phyloP scores from a whole-genome alignment of 805 yeast species.

The Candida insectalens region DNA sequence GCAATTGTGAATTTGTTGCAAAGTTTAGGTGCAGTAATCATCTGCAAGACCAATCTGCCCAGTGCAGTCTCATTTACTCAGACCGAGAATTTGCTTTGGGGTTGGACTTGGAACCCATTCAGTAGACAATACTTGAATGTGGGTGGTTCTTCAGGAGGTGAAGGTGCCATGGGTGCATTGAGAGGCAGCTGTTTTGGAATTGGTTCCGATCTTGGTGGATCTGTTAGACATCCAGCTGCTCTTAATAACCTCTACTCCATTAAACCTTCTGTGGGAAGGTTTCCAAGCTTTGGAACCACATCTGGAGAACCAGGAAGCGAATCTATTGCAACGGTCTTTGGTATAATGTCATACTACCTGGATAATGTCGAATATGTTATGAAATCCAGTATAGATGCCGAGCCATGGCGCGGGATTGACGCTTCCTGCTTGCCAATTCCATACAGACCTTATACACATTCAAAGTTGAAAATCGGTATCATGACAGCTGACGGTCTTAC shows the following conservation, averaged over 20 bases:
- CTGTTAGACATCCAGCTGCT: conserved; percentile 46
- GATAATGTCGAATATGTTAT: conserved; percentile 41
- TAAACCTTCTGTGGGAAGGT: conserved; percentile 39
- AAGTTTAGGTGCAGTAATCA: conserved; percentile 47
- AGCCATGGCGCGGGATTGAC: conserved; percentile 47
- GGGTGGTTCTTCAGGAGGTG: conserved; percentile 54
- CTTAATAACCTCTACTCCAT: conserved; percentile 41
- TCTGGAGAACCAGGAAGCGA: conserved; percentile 35
- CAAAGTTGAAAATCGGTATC: conserved; percentile 37
- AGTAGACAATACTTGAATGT: conserved; percentile 30
- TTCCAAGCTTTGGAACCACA: conserved; percentile 30
- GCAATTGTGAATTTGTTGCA: conserved; percentile 31
- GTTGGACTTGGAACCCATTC: conserved; percentile 40
- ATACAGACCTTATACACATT: conserved; percentile 32
- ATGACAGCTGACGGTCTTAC: conserved; percentile 38
- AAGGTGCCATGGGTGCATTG: conserved; percentile 34
- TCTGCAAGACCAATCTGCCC: conserved; percentile 48
- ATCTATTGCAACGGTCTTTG: conserved; percentile 33
- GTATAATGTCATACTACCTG: conserved; percentile 37
- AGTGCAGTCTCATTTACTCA: conserved; percentile 47
- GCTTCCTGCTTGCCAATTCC: conserved; percentile 37
- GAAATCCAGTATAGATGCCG: conserved; percentile 32
- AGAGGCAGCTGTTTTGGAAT: conserved; percentile 35
- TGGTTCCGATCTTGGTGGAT: conserved; percentile 36
- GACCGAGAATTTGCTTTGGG: conserved; percentile 45